These are phyloP conservation scores for Apophysomyces ossiformis DNA, from an alignment of 371 early-diverging fungal genomes.

Conservation along the genomic window DNA sequence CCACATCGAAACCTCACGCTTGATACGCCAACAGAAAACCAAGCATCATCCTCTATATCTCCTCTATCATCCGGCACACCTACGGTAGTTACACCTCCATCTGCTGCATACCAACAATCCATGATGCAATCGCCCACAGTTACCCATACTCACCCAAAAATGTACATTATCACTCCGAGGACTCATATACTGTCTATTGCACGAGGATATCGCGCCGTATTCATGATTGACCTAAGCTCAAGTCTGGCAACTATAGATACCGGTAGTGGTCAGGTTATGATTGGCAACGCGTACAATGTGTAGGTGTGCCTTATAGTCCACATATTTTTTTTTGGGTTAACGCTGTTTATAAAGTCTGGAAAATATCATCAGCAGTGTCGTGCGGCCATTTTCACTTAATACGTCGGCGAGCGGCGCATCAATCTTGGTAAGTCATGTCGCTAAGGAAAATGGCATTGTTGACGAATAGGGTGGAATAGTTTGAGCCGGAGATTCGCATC, in stretches of 20 bases:
- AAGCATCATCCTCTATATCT: background rate
- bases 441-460: background rate
- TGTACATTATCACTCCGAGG: constrained; percentile 65
- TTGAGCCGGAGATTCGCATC: constrained; percentile 66
- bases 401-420: constrained; percentile 14
- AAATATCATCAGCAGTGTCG: constrained; percentile 36
- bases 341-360: constrained; percentile 21
- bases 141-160: constrained; percentile 12
- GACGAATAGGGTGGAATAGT: constrained; percentile 27
- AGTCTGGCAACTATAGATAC: constrained; percentile 73
- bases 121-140: background rate
- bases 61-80: background rate
- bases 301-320: constrained; percentile 29
- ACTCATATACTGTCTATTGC: constrained; percentile 64
- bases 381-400: constrained; percentile 35
- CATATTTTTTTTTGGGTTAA: background rate
- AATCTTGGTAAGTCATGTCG: constrained; percentile 9
- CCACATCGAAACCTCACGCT: background rate
- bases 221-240: constrained; percentile 74
- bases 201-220: constrained; percentile 64
- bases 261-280: constrained; percentile 53
- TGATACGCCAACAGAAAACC: background rate
- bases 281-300: constrained; percentile 57
- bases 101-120: background rate
- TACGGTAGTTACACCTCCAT: background rate